Base-by-base conservation (phyloP, 2,329 filamentous ascomycete genomes). In the Talaromyces islandicus region DNA sequence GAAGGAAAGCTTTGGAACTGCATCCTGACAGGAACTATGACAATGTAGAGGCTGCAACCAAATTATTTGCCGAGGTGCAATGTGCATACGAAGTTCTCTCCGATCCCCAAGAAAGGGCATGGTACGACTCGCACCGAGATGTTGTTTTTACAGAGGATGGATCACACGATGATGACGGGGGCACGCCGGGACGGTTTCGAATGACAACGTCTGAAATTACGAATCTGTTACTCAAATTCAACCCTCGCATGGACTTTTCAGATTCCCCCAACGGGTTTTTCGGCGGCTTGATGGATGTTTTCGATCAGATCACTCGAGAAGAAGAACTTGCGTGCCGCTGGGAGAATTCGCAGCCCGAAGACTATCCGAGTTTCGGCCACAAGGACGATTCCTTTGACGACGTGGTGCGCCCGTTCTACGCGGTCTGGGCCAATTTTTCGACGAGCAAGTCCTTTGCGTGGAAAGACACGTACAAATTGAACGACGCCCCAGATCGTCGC, bases 41-140 rank as follows among this genome's bases (percentile, higher is more conserved):
- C 68, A 88, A 97, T 70, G 87, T 89, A 63, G 91, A 95, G 69
- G 84, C 86, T 64, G 88, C 93, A 2, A 99, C 94, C 1, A 84
- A 81, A 65, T 86, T 88, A 57, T 99, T 99, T 72, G 92, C 94
- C 55, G 92, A 97, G 71, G 83, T 97, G 29, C 93, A 97, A 73
- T 84, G 92, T 38, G 94, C 94, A 53, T 96, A 99, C 73, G 91
- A 97, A 73, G 86, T 99, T n/a, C 84, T 99, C 1, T 96, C 92
- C 1, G 94, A 99, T 73, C 87, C 92, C 11, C 93, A 99, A 72
- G 94, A 99, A 74, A 86, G 94, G 67, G 89, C 92, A 32, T 99
- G 94, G 94, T 99, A 99, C 77, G 93, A 99, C 76, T 92, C 92
- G 2, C 94, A 99, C 71, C 88, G 91, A 62, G 88, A 92, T 66